A percentile compares a stretch with the other conserved stretches of the same genome.
Evolutionary conservation across 106 monocot species (phyloP).

Genomic region (Acorus gramineus): DNA sequence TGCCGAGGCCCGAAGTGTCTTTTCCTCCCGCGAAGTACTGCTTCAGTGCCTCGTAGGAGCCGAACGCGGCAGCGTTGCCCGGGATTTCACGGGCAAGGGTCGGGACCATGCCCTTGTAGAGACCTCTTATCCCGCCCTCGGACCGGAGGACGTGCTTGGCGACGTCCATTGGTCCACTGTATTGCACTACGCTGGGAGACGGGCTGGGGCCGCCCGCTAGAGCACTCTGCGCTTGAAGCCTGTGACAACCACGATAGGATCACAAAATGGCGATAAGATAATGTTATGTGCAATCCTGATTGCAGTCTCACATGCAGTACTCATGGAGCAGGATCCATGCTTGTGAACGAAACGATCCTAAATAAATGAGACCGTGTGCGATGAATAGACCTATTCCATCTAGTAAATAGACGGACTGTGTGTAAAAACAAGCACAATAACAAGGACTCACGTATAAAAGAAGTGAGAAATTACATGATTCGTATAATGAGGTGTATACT

Average conservation of each 20-base stretch:
- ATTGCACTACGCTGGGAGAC: conserved; percentile 36
- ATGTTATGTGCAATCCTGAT: too few relatives aligned
- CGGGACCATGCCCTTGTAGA: conserved; percentile 75
- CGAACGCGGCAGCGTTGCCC: conserved; percentile 85
- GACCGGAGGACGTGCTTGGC: conserved; percentile 73
- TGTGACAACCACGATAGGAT: conserved; percentile 2
- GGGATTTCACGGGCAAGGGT: conserved; percentile 78
- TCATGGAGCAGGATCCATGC: too few relatives aligned
- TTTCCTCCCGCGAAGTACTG: conserved; percentile 52
- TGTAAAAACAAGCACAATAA: too few relatives aligned
- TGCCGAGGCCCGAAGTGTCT: conserved; percentile 67
- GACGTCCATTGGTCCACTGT: conserved; percentile 84
- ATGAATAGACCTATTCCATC: too few relatives aligned
- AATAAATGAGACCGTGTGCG: too few relatives aligned
- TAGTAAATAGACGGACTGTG: too few relatives aligned
- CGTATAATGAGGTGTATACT: too few relatives aligned
- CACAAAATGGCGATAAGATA: too few relatives aligned
- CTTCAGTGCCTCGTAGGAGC: conserved; percentile 75
- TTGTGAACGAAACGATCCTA: too few relatives aligned
- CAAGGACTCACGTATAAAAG: too few relatives aligned
- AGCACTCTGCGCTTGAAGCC: conserved; percentile 90
- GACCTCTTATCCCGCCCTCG: conserved; percentile 64
- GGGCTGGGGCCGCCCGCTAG: conserved; percentile 28
- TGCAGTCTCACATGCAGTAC: too few relatives aligned
- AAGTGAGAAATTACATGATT: too few relatives aligned